Conservation (phyloP, 495 filamentous ascomycete genomes). For the Durotheca rogersii region DNA sequence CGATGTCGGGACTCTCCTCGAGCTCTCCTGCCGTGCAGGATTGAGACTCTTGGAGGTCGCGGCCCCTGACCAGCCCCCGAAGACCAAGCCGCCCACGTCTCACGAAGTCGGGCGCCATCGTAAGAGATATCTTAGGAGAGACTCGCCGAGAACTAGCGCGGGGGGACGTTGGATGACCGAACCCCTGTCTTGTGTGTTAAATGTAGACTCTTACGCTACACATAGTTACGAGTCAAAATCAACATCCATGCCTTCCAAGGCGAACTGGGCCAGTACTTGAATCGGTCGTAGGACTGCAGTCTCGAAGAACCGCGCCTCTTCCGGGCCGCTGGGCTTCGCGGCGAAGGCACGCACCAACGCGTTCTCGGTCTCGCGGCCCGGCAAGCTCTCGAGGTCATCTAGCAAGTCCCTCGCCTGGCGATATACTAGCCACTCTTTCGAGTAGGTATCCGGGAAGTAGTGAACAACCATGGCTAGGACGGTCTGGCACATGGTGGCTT, state of each 20-base stretch:
- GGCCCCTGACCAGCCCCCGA: not conserved
- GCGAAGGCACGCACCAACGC: slow-evolving; percentile 39
- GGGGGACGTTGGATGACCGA: not conserved
- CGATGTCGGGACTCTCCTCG: not conserved
- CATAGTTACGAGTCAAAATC: slow-evolving; percentile 35
- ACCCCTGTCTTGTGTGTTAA: not conserved
- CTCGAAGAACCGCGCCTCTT: slow-evolving; percentile 40
- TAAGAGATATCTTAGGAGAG: slow-evolving; percentile 11
- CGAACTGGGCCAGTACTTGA: slow-evolving; percentile 37
- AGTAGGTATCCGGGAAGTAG: slow-evolving; percentile 34
- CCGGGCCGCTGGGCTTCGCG: slow-evolving; percentile 35
- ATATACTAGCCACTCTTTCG: slow-evolving; percentile 39
- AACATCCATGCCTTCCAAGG: slow-evolving; percentile 37
- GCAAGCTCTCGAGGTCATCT: slow-evolving; percentile 39
- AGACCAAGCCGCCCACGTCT: slow-evolving; percentile 4
- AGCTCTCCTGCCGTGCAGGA: slow-evolving; percentile 2
- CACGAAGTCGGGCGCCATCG: slow-evolving; percentile 18
- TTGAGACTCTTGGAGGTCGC: not conserved
- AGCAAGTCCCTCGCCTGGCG: slow-evolving; percentile 40
- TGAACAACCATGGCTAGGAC: slow-evolving; percentile 39
- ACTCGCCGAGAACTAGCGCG: not conserved
- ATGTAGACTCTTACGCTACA: not conserved
- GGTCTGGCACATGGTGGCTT: slow-evolving; percentile 44
- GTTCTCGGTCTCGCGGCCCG: slow-evolving; percentile 39
- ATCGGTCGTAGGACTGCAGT: slow-evolving; percentile 40